Evolutionary conservation across 2,329 filamentous ascomycete species (phyloP).

Genomic region (Cordyceps cicadae): DNA sequence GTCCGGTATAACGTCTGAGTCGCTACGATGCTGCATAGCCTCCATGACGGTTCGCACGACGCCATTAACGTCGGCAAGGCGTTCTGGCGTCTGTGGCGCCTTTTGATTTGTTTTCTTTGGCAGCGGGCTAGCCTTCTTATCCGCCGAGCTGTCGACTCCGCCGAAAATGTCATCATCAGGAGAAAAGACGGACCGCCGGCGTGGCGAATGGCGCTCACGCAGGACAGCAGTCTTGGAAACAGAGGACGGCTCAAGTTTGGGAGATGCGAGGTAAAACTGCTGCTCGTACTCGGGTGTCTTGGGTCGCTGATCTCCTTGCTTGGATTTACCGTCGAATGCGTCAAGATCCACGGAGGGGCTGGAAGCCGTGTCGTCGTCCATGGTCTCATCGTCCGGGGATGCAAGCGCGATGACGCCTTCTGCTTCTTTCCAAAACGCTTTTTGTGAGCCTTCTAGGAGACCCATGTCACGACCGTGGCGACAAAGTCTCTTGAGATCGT

Average conservation of each 20-base stretch:
- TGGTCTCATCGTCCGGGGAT: slow-evolving; percentile 51
- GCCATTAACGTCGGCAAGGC: slow-evolving; percentile 34
- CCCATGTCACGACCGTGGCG: slow-evolving; percentile 60
- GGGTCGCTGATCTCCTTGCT: slow-evolving; percentile 40
- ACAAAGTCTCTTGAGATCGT: slow-evolving; percentile 71
- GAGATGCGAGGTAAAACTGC: slow-evolving; percentile 34
- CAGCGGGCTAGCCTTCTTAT: slow-evolving; percentile 27
- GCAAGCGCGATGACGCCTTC: slow-evolving; percentile 84
- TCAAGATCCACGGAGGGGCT: slow-evolving; percentile 34
- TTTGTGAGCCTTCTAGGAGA: slow-evolving; percentile 52
- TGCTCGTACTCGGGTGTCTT: slow-evolving; percentile 35
- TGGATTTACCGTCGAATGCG: slow-evolving; percentile 33
- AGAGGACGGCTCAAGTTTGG: slow-evolving; percentile 30
- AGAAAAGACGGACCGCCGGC: slow-evolving; percentile 54
- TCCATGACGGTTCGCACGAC: slow-evolving; percentile 56
- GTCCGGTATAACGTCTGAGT: slow-evolving; percentile 28
- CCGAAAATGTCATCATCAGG: slow-evolving; percentile 61
- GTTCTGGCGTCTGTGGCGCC: slow-evolving; percentile 33
- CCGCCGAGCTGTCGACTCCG: slow-evolving; percentile 36
- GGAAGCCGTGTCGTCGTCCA: slow-evolving; percentile 29
- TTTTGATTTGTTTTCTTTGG: slow-evolving; percentile 25
- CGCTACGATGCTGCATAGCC: slow-evolving; percentile 50
- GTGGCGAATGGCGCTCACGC: slow-evolving; percentile 42
- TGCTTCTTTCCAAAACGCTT: slow-evolving; percentile 66
- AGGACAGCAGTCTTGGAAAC: slow-evolving; percentile 45